Percentiles rank a stretch among this genome's conserved stretches.
Evolutionary conservation across 352 stramenopile species (phyloP).

Genomic region (Globisporangium recalcitrans): DNA sequence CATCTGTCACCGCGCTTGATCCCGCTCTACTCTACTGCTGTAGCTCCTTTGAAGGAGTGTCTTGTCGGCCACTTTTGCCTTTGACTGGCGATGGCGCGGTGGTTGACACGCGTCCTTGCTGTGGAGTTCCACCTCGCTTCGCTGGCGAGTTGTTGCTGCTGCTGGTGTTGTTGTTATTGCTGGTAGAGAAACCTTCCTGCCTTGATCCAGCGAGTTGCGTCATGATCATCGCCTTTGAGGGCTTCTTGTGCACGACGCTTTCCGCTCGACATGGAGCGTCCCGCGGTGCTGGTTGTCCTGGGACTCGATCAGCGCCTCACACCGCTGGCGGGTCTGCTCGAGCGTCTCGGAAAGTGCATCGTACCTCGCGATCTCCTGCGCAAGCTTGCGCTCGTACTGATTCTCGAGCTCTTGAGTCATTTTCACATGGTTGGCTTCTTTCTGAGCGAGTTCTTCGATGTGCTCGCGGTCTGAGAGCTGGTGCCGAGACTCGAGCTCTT

Average conservation of each 20-base stretch:
- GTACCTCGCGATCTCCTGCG: conserved; percentile 84
- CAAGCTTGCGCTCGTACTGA: conserved; percentile 89
- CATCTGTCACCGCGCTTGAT: conserved; percentile 20
- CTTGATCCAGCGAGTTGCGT: conserved; percentile 6
- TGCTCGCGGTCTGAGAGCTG: conserved; percentile 70
- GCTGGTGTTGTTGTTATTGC: background rate
- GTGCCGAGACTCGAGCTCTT: conserved; percentile 71
- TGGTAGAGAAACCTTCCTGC: background rate
- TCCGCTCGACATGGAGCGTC: conserved; percentile 58
- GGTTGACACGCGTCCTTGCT: background rate
- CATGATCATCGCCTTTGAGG: conserved; percentile 20
- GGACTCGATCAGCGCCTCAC: conserved; percentile 79
- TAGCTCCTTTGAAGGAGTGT: background rate
- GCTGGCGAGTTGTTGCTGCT: conserved; percentile 7
- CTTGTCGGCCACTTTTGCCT: background rate
- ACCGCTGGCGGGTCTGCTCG: conserved; percentile 86
- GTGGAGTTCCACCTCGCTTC: background rate
- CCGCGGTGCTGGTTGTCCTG: conserved; percentile 66
- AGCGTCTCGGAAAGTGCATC: conserved; percentile 85
- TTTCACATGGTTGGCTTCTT: conserved; percentile 73
- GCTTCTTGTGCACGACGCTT: conserved; percentile 58
- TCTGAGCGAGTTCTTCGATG: conserved; percentile 65
- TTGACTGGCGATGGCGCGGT: conserved; percentile 15
- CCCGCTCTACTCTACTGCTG: conserved; percentile 4
- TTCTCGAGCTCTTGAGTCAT: conserved; percentile 90